Evolutionary conservation across 176 grass and related monocot species (phyloP).

Genomic region (Alopecurus myosuroides): DNA sequence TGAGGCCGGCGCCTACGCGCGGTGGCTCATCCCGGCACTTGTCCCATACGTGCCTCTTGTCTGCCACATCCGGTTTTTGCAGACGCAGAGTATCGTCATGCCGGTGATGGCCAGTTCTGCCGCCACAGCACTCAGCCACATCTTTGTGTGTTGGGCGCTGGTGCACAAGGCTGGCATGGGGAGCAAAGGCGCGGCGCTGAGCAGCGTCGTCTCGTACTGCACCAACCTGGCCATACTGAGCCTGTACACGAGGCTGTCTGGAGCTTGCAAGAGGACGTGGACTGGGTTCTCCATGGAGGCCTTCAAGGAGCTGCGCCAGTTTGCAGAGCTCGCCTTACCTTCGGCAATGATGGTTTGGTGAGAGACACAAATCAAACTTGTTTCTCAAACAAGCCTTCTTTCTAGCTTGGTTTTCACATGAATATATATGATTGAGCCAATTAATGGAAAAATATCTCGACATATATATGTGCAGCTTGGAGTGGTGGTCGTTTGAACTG

Average conservation of each 20-base stretch:
- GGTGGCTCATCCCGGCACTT: slow-evolving; percentile 49
- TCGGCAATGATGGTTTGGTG: background rate
- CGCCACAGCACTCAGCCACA: background rate
- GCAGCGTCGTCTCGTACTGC: background rate
- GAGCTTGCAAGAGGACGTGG: background rate
- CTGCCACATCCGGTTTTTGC: slow-evolving; percentile 22
- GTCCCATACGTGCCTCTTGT: slow-evolving; percentile 54
- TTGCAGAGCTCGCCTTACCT: background rate
- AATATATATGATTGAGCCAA: background rate
- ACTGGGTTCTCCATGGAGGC: slow-evolving; percentile 1
- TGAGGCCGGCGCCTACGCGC: slow-evolving; percentile 44
- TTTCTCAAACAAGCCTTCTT: background rate
- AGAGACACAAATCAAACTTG: background rate
- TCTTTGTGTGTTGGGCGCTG: background rate
- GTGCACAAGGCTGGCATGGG: background rate
- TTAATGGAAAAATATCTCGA: background rate
- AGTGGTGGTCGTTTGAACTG: slow-evolving; percentile 4
- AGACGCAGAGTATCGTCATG: slow-evolving; percentile 1
- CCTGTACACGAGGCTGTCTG: background rate
- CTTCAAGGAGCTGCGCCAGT: background rate
- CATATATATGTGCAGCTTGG: background rate
- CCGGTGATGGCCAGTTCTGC: background rate
- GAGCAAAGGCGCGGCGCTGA: background rate
- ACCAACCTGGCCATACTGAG: background rate
- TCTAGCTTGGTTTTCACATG: no score